Conservation (phyloP, 2,329 filamentous ascomycete species). For the Ramichloridium luteum region DNA sequence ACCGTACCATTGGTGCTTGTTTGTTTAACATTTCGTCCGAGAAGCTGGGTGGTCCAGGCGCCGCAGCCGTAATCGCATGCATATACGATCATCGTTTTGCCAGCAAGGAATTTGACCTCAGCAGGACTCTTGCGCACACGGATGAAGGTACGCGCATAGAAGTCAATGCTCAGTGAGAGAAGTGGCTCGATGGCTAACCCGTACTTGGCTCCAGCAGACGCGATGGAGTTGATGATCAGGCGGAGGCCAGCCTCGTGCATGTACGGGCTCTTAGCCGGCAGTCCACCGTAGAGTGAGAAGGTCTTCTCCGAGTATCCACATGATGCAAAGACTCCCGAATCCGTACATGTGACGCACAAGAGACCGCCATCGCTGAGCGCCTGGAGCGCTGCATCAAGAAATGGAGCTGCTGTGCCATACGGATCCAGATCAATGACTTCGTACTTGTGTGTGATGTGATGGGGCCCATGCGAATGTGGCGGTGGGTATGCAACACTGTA, state of each 20-base stretch:
- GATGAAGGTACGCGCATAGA: conserved; percentile 84
- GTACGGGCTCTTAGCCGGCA: conserved; percentile 70
- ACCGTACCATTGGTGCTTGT: conserved; percentile 54
- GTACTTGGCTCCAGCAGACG: conserved; percentile 69
- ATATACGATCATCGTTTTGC: conserved; percentile 87
- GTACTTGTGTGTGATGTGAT: conserved; percentile 45
- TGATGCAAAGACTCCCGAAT: conserved; percentile 89
- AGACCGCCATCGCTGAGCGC: conserved; percentile 78
- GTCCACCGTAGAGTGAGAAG: conserved; percentile 83
- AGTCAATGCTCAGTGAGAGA: conserved; percentile 88
- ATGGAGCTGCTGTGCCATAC: conserved; percentile 85
- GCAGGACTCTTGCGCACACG: conserved; percentile 66
- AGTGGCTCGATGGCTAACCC: conserved; percentile 82
- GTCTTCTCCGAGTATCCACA: conserved; percentile 90
- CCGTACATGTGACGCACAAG: conserved; percentile 90
- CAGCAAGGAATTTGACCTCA: conserved; percentile 79
- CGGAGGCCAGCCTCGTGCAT: conserved; percentile 85
- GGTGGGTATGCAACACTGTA: conserved; percentile 43
- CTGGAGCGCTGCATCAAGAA: conserved; percentile 83
- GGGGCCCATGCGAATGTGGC: conserved; percentile 22
- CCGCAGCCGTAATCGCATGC: conserved; percentile 84
- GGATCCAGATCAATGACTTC: conserved; percentile 95
- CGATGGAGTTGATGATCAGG: conserved; percentile 71
- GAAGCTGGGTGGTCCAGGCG: conserved; percentile 72
- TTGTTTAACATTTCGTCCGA: conserved; percentile 56